A percentile compares a stretch with the other conserved stretches of the same genome.
Evolutionary conservation across 805 yeast species (phyloP).

Genomic region (Sugiyamaella chiloensis): DNA sequence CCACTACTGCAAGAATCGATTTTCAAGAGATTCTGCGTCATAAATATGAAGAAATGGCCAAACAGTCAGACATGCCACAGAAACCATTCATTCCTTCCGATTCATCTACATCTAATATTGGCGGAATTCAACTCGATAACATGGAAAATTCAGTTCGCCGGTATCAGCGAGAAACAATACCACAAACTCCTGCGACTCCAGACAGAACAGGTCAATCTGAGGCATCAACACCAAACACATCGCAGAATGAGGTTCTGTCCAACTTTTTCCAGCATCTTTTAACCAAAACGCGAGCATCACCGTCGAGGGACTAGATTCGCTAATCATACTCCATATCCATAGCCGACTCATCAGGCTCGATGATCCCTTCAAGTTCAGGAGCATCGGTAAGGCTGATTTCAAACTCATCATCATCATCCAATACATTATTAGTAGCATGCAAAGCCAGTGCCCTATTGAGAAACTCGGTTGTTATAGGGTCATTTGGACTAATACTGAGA

Average conservation of each 20-base stretch:
- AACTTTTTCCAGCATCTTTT: constrained; percentile 28
- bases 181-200: constrained; percentile 23
- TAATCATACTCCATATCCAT: constrained; percentile 13
- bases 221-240: constrained; percentile 16
- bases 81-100: constrained; percentile 25
- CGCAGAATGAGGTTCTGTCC: constrained; percentile 26
- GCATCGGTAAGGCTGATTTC: neutral
- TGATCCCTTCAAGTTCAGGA: neutral
- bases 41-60: constrained; percentile 16
- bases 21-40: constrained; percentile 23
- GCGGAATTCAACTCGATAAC: constrained; percentile 28
- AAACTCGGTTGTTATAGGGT: constrained; percentile 80
- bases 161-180: constrained; percentile 23
- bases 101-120: constrained; percentile 21
- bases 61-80: constrained; percentile 20
- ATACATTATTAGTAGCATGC: constrained; percentile 10
- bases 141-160: too few species aligned
- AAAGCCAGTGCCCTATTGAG: constrained; percentile 59
- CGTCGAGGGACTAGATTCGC: neutral
- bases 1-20: constrained; percentile 18
- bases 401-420: neutral
- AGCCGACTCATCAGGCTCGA: constrained; percentile 5
- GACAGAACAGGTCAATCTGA: constrained; percentile 15
- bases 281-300: constrained; percentile 7
- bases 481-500: constrained; percentile 70